Percentiles rank a stretch among this genome's conserved stretches.
Evolutionary conservation across 2,329 filamentous ascomycete genomes (phyloP).

Genomic region (Fusarium virguliforme): DNA sequence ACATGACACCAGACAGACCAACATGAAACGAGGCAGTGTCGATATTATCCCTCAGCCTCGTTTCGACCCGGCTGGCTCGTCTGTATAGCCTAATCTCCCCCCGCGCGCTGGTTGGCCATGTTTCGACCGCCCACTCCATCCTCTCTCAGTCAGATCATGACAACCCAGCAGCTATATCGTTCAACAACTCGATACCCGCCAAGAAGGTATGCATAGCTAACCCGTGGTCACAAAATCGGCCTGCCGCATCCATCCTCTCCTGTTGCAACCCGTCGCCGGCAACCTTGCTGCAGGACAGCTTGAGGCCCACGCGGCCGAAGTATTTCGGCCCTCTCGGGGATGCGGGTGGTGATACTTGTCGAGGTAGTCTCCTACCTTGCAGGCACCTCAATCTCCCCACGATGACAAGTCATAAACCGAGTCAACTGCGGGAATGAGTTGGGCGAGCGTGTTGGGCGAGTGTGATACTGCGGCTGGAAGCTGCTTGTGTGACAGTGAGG

Average conservation of each 20-base stretch:
- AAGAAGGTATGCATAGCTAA: slow-evolving; percentile 10
- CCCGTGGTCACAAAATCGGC: not conserved
- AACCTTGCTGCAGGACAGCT: slow-evolving; percentile 13
- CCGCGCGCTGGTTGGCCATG: slow-evolving; percentile 18
- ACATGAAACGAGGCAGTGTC: slow-evolving; percentile 21
- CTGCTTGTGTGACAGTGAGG: slow-evolving; percentile 13
- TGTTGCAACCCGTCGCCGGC: slow-evolving; percentile 10
- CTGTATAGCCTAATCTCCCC: not conserved
- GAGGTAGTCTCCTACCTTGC: slow-evolving; percentile 17
- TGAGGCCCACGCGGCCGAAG: slow-evolving; percentile 21
- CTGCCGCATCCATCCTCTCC: not conserved
- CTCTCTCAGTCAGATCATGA: slow-evolving; percentile 16
- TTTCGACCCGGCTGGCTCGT: slow-evolving; percentile 15
- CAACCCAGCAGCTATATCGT: not conserved
- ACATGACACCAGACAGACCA: slow-evolving; percentile 13
- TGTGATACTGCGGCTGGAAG: not conserved
- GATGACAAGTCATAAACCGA: slow-evolving; percentile 16
- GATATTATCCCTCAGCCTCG: slow-evolving; percentile 17
- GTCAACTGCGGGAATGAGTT: slow-evolving; percentile 2
- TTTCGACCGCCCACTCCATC: slow-evolving; percentile 10
- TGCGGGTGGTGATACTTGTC: slow-evolving; percentile 3
- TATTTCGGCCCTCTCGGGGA: slow-evolving; percentile 18
- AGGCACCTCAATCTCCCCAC: slow-evolving; percentile 5
- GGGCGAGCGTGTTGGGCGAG: not conserved
- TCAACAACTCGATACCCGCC: not conserved